Conservation (phyloP, 2,329 filamentous ascomycete genomes). For the Aspergillus unguis region DNA sequence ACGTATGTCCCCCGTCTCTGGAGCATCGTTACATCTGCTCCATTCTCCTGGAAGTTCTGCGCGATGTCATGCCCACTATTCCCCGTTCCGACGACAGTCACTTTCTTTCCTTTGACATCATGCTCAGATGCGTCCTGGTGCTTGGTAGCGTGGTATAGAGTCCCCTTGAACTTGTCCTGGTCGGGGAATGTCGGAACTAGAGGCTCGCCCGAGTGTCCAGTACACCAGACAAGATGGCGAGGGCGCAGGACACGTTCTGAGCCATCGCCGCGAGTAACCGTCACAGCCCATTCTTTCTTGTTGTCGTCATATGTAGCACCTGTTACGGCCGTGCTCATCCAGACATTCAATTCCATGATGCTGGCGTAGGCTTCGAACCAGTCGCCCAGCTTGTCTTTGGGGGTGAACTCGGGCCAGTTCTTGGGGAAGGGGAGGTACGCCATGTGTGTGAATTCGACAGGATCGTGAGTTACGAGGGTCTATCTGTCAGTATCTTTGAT, state of each 20-base stretch:
- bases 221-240: conserved; percentile 49
- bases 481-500: conserved; percentile 6
- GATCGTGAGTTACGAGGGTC: conserved; percentile 42
- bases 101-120: conserved; percentile 42
- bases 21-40: conserved; percentile 52
- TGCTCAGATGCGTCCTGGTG: conserved; percentile 42
- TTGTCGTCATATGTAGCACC: conserved; percentile 40
- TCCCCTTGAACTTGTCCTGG: conserved; percentile 42
- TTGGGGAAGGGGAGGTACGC: conserved; percentile 41
- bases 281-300: conserved; percentile 40
- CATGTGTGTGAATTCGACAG: conserved; percentile 40
- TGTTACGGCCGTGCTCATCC: conserved; percentile 40
- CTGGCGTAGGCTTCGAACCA: conserved; percentile 50
- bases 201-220: conserved; percentile 46
- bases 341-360: conserved; percentile 51
- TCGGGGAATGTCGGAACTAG: conserved; percentile 42
- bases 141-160: conserved; percentile 43
- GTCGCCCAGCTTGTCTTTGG: conserved; percentile 47
- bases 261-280: conserved; percentile 25
- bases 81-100: conserved; percentile 49
- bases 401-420: conserved; percentile 44
- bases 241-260: conserved; percentile 33
- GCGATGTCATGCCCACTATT: conserved; percentile 53
- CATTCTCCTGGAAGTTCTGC: conserved; percentile 50
- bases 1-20: conserved; percentile 53